A percentile compares a stretch with the other conserved stretches of the same genome.
Evolutionary conservation across 2,329 filamentous ascomycete species (phyloP).

Genomic region (Epichloe bromicola): DNA sequence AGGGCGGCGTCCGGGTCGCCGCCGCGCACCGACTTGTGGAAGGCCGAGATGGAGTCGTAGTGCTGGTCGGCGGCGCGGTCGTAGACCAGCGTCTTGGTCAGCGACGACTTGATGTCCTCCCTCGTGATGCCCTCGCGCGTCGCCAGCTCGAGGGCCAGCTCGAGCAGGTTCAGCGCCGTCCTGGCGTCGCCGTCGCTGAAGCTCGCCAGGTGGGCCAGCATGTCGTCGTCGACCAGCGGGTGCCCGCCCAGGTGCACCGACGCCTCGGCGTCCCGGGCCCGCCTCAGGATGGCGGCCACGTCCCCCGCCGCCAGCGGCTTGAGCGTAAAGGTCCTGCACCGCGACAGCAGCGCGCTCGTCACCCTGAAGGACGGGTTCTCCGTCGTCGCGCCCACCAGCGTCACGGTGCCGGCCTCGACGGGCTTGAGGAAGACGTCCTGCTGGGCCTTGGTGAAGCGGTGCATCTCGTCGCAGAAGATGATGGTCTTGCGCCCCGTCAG

Average conservation of each 20-base stretch:
- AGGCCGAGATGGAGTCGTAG: slow-evolving; percentile 93
- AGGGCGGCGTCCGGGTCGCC: slow-evolving; percentile 76
- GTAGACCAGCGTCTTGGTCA: slow-evolving; percentile 90
- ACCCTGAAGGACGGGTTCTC: slow-evolving; percentile 96
- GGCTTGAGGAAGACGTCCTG: slow-evolving; percentile 92
- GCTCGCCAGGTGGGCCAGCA: slow-evolving; percentile 68
- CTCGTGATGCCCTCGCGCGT: slow-evolving; percentile 51
- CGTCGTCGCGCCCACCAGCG: slow-evolving; percentile 86
- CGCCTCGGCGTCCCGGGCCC: slow-evolving; percentile 57
- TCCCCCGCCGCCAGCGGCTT: slow-evolving; percentile 60
- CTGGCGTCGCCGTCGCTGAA: slow-evolving; percentile 90
- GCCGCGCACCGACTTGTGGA: slow-evolving; percentile 90
- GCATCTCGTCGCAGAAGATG: slow-evolving; percentile 95
- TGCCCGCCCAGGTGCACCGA: no score
- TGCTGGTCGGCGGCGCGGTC: slow-evolving; percentile 92
- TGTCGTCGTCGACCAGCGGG: slow-evolving; percentile 60
- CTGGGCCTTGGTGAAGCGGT: slow-evolving; percentile 80
- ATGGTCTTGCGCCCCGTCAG: slow-evolving; percentile 86
- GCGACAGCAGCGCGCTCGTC: slow-evolving; percentile 71
- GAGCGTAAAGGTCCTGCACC: slow-evolving; percentile 84
- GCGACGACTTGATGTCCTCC: slow-evolving; percentile 62
- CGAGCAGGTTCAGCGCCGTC: slow-evolving; percentile 82
- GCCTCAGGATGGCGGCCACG: slow-evolving; percentile 57
- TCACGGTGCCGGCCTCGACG: slow-evolving; percentile 82
- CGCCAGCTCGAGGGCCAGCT: slow-evolving; percentile 66